A percentile compares a stretch with the other conserved stretches of the same genome.
Conservation (phyloP, 768 basidiomycete genomes). For the Steccherinum ochraceum region DNA sequence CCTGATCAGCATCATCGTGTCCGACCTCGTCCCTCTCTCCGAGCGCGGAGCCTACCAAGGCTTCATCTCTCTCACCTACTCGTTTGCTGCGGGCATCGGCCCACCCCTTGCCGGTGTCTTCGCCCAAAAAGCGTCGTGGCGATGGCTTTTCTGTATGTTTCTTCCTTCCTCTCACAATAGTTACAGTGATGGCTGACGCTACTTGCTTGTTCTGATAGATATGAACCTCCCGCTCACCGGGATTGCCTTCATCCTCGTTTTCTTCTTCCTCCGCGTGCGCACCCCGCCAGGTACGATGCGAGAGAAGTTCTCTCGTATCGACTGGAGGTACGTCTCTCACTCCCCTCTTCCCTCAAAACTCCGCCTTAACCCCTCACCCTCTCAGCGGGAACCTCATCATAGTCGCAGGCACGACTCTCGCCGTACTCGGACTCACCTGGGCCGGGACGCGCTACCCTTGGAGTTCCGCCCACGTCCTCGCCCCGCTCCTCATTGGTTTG, state of each 20-base stretch:
- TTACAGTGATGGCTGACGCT: too few relatives aligned
- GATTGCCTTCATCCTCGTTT: constrained; percentile 15
- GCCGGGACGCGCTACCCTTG: constrained; percentile 32
- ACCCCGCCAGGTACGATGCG: constrained; percentile 14
- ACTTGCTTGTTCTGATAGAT: constrained; percentile 12
- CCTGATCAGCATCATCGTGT: constrained; percentile 25
- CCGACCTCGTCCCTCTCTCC: constrained; percentile 29
- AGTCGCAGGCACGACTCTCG: constrained; percentile 13
- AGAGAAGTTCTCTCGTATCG: constrained; percentile 21
- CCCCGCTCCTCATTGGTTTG: constrained; percentile 29
- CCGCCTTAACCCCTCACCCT: not conserved
- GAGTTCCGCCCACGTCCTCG: constrained; percentile 25
- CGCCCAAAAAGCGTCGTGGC: constrained; percentile 17
- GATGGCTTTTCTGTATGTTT: constrained; percentile 25
- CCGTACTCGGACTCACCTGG: constrained; percentile 22
- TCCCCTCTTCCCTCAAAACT: not conserved
- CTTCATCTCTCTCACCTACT: constrained; percentile 15
- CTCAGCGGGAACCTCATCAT: constrained; percentile 20
- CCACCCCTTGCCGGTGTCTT: constrained; percentile 20
- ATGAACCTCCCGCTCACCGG: constrained; percentile 22
- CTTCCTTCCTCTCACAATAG: not conserved
- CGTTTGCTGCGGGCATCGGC: constrained; percentile 15
- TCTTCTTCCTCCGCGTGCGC: constrained; percentile 13
- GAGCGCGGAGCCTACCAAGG: constrained; percentile 29
- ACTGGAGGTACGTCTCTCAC: constrained; percentile 23